A percentile compares a stretch with the other conserved stretches of the same genome.
These are phyloP conservation scores for Thielaviopsis euricoi DNA, from an alignment of 2,329 filamentous ascomycete genomes.

Conservation along the genomic window DNA sequence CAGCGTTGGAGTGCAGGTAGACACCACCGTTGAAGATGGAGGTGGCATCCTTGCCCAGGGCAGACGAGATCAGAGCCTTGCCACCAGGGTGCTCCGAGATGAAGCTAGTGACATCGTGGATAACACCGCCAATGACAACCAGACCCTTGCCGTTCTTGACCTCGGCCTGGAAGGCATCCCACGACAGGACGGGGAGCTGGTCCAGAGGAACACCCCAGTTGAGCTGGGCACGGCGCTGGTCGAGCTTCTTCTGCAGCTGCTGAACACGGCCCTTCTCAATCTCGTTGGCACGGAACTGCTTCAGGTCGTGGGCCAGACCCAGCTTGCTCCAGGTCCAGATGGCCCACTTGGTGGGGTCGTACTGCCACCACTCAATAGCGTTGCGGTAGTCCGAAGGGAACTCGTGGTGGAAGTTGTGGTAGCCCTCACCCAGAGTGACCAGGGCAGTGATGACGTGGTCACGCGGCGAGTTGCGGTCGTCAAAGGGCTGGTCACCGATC, in stretches of 20 bases:
- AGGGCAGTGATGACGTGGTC: conserved; percentile 77
- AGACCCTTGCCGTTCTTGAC: conserved; percentile 63
- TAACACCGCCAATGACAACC: conserved; percentile 64
- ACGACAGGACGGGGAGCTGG: conserved; percentile 69
- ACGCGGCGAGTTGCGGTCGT: conserved; percentile 80
- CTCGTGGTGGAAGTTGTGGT: conserved; percentile 94
- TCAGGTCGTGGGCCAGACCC: conserved; percentile 70
- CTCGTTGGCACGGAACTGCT: conserved; percentile 82
- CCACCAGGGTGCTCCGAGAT: conserved; percentile 85
- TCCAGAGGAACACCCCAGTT: conserved; percentile 80
- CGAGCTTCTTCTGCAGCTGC: conserved; percentile 83
- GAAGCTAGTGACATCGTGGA: conserved; percentile 72
- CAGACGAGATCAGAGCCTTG: conserved; percentile 68
- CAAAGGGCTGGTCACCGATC: conserved; percentile 83
- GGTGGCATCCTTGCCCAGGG: conserved; percentile 74
- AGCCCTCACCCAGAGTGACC: conserved; percentile 73
- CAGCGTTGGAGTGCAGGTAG: conserved; percentile 78
- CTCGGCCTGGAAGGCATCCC: conserved; percentile 71
- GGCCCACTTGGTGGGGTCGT: conserved; percentile 81
- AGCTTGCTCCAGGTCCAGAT: conserved; percentile 76
- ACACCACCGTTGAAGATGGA: conserved; percentile 87
- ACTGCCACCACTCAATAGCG: conserved; percentile 79
- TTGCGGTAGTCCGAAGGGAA: conserved; percentile 90
- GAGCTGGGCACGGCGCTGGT: conserved; percentile 65
- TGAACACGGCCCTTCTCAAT: conserved; percentile 85